phyloP scores from a whole-genome alignment of 2,329 filamentous ascomycete species.

The Talaromyces rugulosus region DNA sequence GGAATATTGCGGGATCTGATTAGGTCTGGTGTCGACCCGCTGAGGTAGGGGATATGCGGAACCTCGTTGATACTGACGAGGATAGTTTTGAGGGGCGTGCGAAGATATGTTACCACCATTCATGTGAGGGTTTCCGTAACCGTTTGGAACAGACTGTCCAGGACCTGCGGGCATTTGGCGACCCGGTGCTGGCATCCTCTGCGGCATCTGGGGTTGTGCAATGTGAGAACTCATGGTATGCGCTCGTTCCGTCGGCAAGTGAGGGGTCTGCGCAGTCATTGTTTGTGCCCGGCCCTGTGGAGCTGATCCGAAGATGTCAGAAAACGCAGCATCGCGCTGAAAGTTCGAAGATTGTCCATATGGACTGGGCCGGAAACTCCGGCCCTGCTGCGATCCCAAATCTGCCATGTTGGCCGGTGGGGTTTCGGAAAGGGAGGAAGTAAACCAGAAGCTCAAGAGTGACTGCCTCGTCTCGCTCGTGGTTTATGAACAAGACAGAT shows the following conservation, averaged over 20 bases:
- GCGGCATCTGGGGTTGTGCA: constrained; percentile 40
- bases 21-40: constrained; percentile 61
- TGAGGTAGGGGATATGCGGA: constrained; percentile 69
- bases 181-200: constrained; percentile 37
- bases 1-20: constrained; percentile 49
- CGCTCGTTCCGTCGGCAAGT: constrained; percentile 64
- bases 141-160: constrained; percentile 33
- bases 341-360: constrained; percentile 48
- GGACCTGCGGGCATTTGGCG: constrained; percentile 45
- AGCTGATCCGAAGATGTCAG: constrained; percentile 87
- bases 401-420: constrained; percentile 52
- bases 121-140: constrained; percentile 34
- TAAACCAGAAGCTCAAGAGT: background rate
- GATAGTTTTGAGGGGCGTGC: constrained; percentile 49
- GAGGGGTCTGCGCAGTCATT: constrained; percentile 75
- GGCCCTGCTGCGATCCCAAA: constrained; percentile 59
- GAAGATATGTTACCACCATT: constrained; percentile 7
- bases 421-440: background rate
- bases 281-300: constrained; percentile 89
- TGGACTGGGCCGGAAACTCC: constrained; percentile 52
- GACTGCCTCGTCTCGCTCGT: background rate
- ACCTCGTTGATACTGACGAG: constrained; percentile 60
- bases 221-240: constrained; percentile 68
- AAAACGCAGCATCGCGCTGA: constrained; percentile 91
- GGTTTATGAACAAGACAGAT: background rate